Percentiles rank a stretch among this genome's conserved stretches.
Conservation (phyloP, 129 eudicot genomes). For the Gnaphalium uliginosum region DNA sequence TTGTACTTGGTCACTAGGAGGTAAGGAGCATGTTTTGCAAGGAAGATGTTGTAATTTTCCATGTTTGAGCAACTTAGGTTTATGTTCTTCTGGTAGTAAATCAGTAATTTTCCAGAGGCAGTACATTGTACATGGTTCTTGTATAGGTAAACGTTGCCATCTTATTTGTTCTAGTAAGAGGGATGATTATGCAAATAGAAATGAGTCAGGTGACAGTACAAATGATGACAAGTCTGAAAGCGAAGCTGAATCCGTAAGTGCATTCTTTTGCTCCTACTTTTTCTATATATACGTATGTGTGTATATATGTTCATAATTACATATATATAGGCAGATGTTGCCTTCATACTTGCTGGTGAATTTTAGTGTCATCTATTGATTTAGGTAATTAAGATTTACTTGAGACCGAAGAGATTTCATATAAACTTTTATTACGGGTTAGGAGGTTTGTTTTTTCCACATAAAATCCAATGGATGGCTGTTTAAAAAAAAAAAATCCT, state of each 20-base stretch:
- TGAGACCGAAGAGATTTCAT: too few species aligned
- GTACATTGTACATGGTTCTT: constrained; percentile 33
- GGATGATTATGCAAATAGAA: constrained; percentile 42
- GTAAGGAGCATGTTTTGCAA: constrained; percentile 38
- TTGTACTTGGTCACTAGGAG: constrained; percentile 54
- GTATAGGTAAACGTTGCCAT: constrained; percentile 39
- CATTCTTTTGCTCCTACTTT: constrained; percentile 9
- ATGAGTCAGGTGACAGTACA: background rate
- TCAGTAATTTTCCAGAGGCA: constrained; percentile 34
- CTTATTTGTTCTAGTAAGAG: constrained; percentile 51
- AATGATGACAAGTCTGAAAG: background rate
- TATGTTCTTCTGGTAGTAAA: constrained; percentile 43
- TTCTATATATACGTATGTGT: background rate
- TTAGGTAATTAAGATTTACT: too few species aligned
- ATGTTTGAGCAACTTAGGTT: constrained; percentile 40
- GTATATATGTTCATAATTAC: background rate
- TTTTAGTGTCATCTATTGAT: background rate
- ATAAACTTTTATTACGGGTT: too few species aligned
- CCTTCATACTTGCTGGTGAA: background rate
- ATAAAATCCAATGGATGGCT: too few species aligned
- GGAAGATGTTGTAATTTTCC: constrained; percentile 40
- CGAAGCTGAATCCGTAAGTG: constrained; percentile 49
- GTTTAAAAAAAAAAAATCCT: too few species aligned
- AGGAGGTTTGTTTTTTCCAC: too few species aligned
- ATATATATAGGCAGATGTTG: background rate